Conservation (phyloP, 2,329 filamentous ascomycete genomes). For the Aspergillus sp. region DNA sequence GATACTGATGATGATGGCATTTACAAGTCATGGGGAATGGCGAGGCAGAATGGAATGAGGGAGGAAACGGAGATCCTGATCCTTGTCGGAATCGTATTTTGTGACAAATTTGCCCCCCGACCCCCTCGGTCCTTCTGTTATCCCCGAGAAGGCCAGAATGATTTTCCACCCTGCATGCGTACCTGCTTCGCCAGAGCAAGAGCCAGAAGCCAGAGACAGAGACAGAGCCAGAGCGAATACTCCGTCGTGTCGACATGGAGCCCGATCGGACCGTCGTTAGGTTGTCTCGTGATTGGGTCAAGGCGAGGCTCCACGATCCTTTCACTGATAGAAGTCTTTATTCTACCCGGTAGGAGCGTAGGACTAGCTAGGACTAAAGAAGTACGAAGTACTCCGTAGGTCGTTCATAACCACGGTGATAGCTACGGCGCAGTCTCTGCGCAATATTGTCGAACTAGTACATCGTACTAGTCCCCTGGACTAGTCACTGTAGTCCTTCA, state of each 20-base stretch:
- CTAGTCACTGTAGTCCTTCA: conserved; percentile 9
- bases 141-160: neutral
- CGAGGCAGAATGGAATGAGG: no score
- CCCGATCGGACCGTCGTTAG: conserved; percentile 17
- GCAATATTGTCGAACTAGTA: no score
- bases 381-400: neutral
- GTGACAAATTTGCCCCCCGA: no score
- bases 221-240: neutral
- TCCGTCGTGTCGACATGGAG: conserved; percentile 11
- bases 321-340: neutral
- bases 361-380: neutral
- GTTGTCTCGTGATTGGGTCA: conserved; percentile 19
- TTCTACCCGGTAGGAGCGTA: no score
- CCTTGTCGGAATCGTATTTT: no score
- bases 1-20: no score
- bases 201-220: neutral
- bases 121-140: neutral
- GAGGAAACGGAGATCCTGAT: neutral
- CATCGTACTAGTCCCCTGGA: neutral
- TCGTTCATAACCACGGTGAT: no score
- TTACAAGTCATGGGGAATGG: neutral
- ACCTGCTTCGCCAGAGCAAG: neutral
- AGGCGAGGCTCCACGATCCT: conserved; percentile 10
- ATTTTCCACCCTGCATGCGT: neutral
- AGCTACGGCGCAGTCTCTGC: no score